A percentile compares a stretch with the other conserved stretches of the same genome.
Evolutionary conservation across 1,139 yeast genomes (phyloP).

Genomic region (Saccharomyces hybrid): DNA sequence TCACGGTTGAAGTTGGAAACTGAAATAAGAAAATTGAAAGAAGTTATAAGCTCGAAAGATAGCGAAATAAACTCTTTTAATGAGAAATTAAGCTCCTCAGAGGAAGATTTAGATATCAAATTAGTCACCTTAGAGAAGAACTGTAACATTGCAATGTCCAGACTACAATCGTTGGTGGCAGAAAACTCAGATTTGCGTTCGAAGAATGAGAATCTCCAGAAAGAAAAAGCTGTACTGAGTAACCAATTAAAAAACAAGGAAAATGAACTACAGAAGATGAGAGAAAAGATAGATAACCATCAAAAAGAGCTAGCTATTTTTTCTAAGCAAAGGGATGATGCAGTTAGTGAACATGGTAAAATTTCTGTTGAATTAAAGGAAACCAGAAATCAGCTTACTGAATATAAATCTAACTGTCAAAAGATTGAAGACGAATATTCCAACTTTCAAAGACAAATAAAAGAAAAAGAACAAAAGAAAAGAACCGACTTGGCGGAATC

Average conservation of each 20-base stretch:
- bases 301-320: slow-evolving; percentile 22
- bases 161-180: slow-evolving; percentile 37
- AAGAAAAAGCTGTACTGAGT: slow-evolving; percentile 30
- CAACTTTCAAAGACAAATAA: slow-evolving; percentile 22
- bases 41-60: slow-evolving; percentile 5
- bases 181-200: slow-evolving; percentile 32
- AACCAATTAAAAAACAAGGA: slow-evolving; percentile 34
- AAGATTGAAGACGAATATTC: slow-evolving; percentile 24
- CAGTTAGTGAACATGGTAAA: slow-evolving; percentile 16
- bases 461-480: slow-evolving; percentile 21
- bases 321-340: slow-evolving; percentile 28
- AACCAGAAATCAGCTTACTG: slow-evolving; percentile 22
- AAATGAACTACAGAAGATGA: slow-evolving; percentile 31
- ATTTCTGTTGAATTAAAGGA: slow-evolving; percentile 17
- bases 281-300: slow-evolving; percentile 26
- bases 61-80: slow-evolving; percentile 32
- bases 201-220: slow-evolving; percentile 16
- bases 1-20: slow-evolving; percentile 3
- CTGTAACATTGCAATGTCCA: slow-evolving; percentile 32
- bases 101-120: slow-evolving; percentile 33
- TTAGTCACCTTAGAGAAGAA: slow-evolving; percentile 29
- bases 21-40: slow-evolving; percentile 11
- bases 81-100: slow-evolving; percentile 28
- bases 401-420: slow-evolving; percentile 23
- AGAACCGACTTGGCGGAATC: slow-evolving; percentile 1